Percentiles rank a stretch among this genome's conserved stretches.
These are phyloP conservation scores for Hymenoscyphus salicellus DNA, from an alignment of 2,329 filamentous ascomycete genomes.

Conservation along the genomic window DNA sequence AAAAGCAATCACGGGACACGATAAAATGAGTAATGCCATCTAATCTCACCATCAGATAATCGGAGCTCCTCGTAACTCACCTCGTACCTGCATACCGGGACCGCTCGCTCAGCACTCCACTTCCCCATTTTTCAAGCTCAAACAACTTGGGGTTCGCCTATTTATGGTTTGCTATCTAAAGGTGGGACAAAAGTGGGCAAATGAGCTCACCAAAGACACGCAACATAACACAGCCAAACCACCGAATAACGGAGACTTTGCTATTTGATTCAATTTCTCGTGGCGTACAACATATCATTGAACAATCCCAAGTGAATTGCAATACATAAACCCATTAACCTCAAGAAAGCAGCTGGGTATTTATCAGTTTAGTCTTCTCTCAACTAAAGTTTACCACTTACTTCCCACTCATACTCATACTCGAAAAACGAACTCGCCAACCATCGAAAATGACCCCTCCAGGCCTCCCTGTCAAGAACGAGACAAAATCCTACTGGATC, in stretches of 20 bases:
- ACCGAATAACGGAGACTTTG: background rate
- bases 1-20: background rate
- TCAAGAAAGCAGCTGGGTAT: too few relatives aligned
- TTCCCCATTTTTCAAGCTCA: background rate
- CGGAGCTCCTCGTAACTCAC: background rate
- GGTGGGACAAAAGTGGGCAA: constrained; percentile 1
- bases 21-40: too few relatives aligned
- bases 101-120: background rate
- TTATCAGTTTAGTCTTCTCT: background rate
- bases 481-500: constrained; percentile 21
- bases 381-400: background rate
- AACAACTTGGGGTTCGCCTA: background rate
- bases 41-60: background rate
- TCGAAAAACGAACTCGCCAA: background rate
- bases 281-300: background rate
- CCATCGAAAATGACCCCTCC: constrained; percentile 10
- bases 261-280: background rate
- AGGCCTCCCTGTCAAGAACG: constrained; percentile 13
- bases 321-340: too few relatives aligned
- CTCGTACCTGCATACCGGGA: background rate
- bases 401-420: background rate
- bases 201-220: background rate
- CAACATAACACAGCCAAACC: background rate
- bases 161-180: background rate
- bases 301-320: too few relatives aligned